phyloP scores from a whole-genome alignment of 371 early-diverging fungal genomes.

The Coemansia sp. region DNA sequence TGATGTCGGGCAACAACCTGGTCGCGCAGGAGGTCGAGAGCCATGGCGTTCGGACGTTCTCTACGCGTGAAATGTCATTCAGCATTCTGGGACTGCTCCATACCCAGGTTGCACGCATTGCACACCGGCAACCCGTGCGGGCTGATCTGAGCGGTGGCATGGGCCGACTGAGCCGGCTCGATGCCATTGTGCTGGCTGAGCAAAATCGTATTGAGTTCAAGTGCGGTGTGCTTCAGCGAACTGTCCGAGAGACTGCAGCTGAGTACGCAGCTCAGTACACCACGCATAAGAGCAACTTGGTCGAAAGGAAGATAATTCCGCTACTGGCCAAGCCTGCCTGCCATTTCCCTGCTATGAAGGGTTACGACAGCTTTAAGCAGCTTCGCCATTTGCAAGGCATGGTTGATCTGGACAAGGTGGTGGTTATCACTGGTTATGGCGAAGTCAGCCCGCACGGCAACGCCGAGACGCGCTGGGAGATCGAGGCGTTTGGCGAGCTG shows the following conservation, averaged over 20 bases:
- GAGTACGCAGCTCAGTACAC: neutral
- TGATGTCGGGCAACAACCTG: slow-evolving; percentile 90
- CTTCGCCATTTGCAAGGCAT: slow-evolving; percentile 70
- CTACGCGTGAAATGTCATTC: slow-evolving; percentile 76
- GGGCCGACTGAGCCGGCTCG: too few species aligned
- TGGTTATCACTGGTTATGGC: slow-evolving; percentile 90
- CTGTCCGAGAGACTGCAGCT: neutral
- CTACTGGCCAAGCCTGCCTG: slow-evolving; percentile 57
- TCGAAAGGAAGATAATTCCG: slow-evolving; percentile 52
- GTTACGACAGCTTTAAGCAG: too few species aligned
- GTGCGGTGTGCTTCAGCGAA: neutral
- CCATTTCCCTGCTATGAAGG: too few species aligned
- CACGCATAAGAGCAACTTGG: too few species aligned
- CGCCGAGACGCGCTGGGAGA: slow-evolving; percentile 93
- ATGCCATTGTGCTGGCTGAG: neutral
- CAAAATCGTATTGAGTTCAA: slow-evolving; percentile 1
- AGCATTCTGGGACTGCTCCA: slow-evolving; percentile 65
- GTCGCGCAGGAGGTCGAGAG: slow-evolving; percentile 88
- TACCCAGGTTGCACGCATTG: slow-evolving; percentile 60
- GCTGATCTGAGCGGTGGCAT: slow-evolving; percentile 44
- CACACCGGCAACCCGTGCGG: slow-evolving; percentile 79
- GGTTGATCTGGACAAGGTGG: slow-evolving; percentile 87
- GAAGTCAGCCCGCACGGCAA: slow-evolving; percentile 95
- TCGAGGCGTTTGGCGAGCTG: slow-evolving; percentile 88
- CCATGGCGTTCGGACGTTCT: slow-evolving; percentile 90